These are phyloP conservation scores for Penicillium soppii DNA, from an alignment of 495 filamentous ascomycete genomes.

Conservation along the genomic window DNA sequence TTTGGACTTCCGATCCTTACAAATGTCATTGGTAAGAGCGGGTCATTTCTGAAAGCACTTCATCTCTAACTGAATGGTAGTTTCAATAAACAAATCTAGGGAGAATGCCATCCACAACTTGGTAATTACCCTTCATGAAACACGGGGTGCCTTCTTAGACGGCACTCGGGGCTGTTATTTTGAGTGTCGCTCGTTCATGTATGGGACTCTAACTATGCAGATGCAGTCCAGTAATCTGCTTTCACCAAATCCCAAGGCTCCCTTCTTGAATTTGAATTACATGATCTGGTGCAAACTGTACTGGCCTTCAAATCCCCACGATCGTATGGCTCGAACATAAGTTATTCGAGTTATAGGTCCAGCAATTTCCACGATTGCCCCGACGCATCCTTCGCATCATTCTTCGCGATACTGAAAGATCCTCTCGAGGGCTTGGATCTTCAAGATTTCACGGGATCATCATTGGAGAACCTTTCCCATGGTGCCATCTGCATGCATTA, in stretches of 20 bases:
- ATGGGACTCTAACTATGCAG: slow-evolving; percentile 26
- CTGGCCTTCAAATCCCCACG: slow-evolving; percentile 14
- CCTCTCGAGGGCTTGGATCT: too few species aligned
- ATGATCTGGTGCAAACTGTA: slow-evolving; percentile 10
- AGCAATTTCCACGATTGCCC: too few species aligned
- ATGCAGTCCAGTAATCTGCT: slow-evolving; percentile 24
- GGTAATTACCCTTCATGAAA: slow-evolving; percentile 14
- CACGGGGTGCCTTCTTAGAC: slow-evolving; percentile 14
- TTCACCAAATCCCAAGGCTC: slow-evolving; percentile 18
- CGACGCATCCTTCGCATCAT: too few species aligned
- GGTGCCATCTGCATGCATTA: too few species aligned
- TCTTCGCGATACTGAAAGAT: too few species aligned
- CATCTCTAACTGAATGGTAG: slow-evolving; percentile 9
- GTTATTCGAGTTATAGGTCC: too few species aligned
- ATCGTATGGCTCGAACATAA: too few species aligned
- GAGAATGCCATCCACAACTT: slow-evolving; percentile 17
- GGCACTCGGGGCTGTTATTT: slow-evolving; percentile 19
- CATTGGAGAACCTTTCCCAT: too few species aligned
- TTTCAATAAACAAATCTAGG: slow-evolving; percentile 17
- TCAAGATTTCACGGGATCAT: too few species aligned
- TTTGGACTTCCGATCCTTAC: slow-evolving; percentile 30
- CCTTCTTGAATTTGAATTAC: slow-evolving; percentile 22
- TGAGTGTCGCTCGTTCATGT: slow-evolving; percentile 33
- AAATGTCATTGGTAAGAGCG: slow-evolving; percentile 22
- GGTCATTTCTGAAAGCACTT: background rate